Base-by-base conservation (phyloP, 192 early-diverging fungal genomes). In the Funneliformis mosseae region DNA sequence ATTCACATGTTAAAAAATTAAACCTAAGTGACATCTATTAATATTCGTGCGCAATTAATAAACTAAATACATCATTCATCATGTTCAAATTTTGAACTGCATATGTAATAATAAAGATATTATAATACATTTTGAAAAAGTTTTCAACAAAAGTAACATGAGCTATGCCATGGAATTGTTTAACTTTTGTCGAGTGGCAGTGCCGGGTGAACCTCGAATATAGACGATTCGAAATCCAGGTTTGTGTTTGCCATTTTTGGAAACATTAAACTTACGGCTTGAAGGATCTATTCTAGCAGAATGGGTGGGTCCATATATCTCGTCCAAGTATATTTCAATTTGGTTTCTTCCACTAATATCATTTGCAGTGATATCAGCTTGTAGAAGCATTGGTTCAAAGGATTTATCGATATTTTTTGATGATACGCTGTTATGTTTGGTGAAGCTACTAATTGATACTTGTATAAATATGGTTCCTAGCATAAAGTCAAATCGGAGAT, bases 401-500 rank as follows among this genome's bases (percentile, higher is more conserved):
- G 81, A 77, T 55, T 82, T 59, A 33, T 76, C 64, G 77, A 84
- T 69, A 45, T 79, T 73, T 74, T 60, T 68, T 23, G 80, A 73
- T 27, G 42, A 45, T 45, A 2, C 43, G 33, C 43, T 78, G 46
- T 83, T 81, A 77, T 85, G 84, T 41, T 2, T 10, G 64, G 27
- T 80, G 67, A 85, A 85, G 14, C 81, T 67, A 68, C 67, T 79
- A 18, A 83, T 39, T 27, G 82, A 85, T 62, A 66, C 73, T 25
- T 83, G 82, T 69, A 83, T 81, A 73, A 83, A 74, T 74, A 81
- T 60, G 50, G 77, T 73, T 76, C 84, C 77, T 55, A 82, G 74
- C 16, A 83, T 78, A 76, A 73, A 83, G 68, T 80, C 81, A 82
- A 85, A 85, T 38, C 71, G 81, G 73, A 78, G 80, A 76, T 83